A percentile compares a stretch with the other conserved stretches of the same genome.
phyloP scores from a whole-genome alignment of 768 basidiomycete species.

The Pilatotrama ljubarskyi region DNA sequence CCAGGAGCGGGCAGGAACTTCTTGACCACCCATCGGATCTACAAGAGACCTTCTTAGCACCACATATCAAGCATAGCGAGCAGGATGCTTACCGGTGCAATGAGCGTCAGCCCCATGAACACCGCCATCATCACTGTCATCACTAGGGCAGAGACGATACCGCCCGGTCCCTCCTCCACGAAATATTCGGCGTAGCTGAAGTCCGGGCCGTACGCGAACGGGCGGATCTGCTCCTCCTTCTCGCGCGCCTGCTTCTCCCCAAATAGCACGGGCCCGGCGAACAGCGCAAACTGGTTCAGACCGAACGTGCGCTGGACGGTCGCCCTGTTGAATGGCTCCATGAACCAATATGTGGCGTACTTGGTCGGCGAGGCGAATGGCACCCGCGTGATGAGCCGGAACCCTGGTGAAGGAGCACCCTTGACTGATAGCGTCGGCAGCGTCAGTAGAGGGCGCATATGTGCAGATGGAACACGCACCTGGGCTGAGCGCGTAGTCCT shows the following conservation, averaged over 20 bases:
- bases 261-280: constrained; percentile 9
- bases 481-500: constrained; percentile 46
- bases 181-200: constrained; percentile 81
- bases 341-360: constrained; percentile 45
- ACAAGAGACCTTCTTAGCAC: background rate
- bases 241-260: background rate
- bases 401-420: constrained; percentile 32
- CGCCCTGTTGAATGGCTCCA: constrained; percentile 45
- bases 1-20: constrained; percentile 54
- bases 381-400: constrained; percentile 39
- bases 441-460: background rate
- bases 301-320: constrained; percentile 62
- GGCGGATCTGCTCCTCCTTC: constrained; percentile 23
- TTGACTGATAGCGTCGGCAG: constrained; percentile 15
- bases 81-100: constrained; percentile 31
- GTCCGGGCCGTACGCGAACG: constrained; percentile 57
- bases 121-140: constrained; percentile 31
- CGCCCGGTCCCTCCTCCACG: constrained; percentile 30
- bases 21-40: constrained; percentile 62
- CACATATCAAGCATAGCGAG: background rate
- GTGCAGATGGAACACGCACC: constrained; percentile 29
- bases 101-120: constrained; percentile 6
- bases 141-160: constrained; percentile 40
- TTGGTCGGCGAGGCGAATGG: constrained; percentile 34
- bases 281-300: constrained; percentile 39